phyloP scores from a whole-genome alignment of 192 early-diverging fungal species.

The Cladochytrium replicatum region DNA sequence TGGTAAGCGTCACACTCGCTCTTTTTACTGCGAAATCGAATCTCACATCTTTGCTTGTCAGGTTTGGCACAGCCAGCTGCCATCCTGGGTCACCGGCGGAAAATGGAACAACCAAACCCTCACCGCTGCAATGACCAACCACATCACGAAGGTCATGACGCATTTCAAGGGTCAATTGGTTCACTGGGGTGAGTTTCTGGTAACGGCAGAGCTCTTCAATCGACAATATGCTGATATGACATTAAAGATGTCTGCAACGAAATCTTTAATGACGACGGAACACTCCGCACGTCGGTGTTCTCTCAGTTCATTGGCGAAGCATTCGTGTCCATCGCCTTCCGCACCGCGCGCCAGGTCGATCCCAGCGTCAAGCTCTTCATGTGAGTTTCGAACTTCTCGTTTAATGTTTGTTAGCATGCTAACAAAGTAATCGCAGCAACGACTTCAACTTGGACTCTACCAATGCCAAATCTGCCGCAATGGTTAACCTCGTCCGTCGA shows the following conservation, averaged over 20 bases:
- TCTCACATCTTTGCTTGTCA: too few relatives aligned
- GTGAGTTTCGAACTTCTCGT: too few relatives aligned
- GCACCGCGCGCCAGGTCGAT: constrained; percentile 18
- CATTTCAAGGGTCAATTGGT: constrained; percentile 2
- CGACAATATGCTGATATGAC: too few relatives aligned
- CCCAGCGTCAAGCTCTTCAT: constrained; percentile 25
- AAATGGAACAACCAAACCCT: constrained; percentile 12
- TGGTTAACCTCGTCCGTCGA: constrained; percentile 9
- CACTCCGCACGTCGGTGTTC: constrained; percentile 19
- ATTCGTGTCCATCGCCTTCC: constrained; percentile 16
- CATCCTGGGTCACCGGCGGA: too few relatives aligned
- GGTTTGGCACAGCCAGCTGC: constrained; percentile 9
- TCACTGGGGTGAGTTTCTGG: not conserved
- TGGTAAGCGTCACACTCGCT: too few relatives aligned
- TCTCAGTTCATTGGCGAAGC: constrained; percentile 11
- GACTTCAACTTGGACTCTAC: constrained; percentile 19
- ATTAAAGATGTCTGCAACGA: constrained; percentile 18
- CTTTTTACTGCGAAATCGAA: too few relatives aligned
- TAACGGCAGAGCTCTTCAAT: constrained; percentile 6
- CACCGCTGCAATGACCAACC: constrained; percentile 4
- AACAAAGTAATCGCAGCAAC: too few relatives aligned
- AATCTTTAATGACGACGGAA: constrained; percentile 13
- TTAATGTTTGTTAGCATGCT: too few relatives aligned
- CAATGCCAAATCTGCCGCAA: constrained; percentile 15
- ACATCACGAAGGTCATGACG: not conserved